Percentiles rank a stretch among this genome's conserved stretches.
Conservation (phyloP, 2,329 filamentous ascomycete species). For the Neofusicoccum laricinum region DNA sequence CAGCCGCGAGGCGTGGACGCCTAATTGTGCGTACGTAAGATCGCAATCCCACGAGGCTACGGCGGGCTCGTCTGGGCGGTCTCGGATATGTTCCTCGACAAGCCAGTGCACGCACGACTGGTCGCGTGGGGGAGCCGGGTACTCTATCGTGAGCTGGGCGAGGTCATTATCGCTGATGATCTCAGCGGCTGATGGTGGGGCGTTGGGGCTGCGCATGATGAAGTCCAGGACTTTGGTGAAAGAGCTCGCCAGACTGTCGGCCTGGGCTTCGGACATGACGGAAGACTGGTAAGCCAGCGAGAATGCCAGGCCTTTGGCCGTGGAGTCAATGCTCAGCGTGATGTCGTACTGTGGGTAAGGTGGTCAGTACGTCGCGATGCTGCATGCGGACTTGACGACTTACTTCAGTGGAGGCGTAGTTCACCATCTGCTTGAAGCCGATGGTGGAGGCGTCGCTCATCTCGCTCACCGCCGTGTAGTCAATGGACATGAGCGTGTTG, state of each 20-base stretch:
- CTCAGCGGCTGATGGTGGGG: background rate
- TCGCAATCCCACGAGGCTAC: constrained; percentile 32
- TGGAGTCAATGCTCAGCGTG: background rate
- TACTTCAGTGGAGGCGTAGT: background rate
- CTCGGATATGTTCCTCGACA: background rate
- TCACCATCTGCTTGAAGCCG: background rate
- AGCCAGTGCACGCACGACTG: background rate
- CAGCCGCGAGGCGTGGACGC: constrained; percentile 24
- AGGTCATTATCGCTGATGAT: background rate
- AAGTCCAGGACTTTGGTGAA: background rate
- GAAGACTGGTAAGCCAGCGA: background rate
- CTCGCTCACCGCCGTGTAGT: constrained; percentile 18
- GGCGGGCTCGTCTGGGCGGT: constrained; percentile 27
- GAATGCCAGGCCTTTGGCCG: background rate
- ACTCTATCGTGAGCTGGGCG: background rate
- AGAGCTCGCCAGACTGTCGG: background rate
- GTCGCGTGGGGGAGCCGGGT: background rate
- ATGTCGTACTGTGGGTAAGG: constrained; percentile 23
- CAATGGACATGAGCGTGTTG: constrained; percentile 45
- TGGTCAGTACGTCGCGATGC: background rate
- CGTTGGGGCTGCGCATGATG: background rate
- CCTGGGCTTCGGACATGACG: background rate
- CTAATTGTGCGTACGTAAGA: constrained; percentile 32
- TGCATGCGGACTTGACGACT: background rate
- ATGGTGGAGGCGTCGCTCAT: background rate